A percentile compares a stretch with the other conserved stretches of the same genome.
phyloP scores from a whole-genome alignment of 2,329 filamentous ascomycete species.

The Alternaria gaisen region DNA sequence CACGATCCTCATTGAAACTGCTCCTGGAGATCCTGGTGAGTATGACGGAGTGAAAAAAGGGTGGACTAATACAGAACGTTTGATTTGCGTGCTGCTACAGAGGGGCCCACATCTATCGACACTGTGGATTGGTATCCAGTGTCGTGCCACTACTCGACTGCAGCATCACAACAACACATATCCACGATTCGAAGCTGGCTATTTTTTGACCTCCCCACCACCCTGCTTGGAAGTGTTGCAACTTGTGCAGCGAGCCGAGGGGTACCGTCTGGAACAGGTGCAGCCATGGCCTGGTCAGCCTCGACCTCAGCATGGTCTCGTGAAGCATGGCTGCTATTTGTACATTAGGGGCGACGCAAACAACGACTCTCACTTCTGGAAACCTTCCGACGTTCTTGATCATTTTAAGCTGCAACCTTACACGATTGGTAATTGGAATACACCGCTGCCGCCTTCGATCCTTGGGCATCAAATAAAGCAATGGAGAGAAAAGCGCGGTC shows the following conservation, averaged over 20 bases:
- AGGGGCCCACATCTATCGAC: neutral
- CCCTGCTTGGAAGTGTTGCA: neutral
- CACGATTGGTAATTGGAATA: neutral
- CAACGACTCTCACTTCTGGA: neutral
- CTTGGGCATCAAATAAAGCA: neutral
- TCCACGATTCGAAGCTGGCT: neutral
- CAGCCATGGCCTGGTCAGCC: neutral
- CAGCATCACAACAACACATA: slow-evolving; percentile 2
- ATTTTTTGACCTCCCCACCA: neutral
- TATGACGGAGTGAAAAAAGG: neutral
- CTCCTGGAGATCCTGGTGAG: neutral
- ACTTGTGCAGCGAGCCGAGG: slow-evolving; percentile 2
- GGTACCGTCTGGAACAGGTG: slow-evolving; percentile 1
- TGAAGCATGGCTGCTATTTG: slow-evolving; percentile 1
- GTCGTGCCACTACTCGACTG: neutral
- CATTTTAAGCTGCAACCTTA: neutral
- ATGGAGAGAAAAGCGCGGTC: slow-evolving; percentile 2
- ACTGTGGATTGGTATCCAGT: neutral
- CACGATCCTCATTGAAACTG: neutral
- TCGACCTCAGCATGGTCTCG: neutral
- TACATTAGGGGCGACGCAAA: neutral
- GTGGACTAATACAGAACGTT: neutral
- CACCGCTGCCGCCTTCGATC: neutral
- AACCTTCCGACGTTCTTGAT: neutral
- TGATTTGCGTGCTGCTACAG: neutral